These are phyloP conservation scores for Jatropha multifida DNA, from an alignment of 441 rosid genomes.

Conservation along the genomic window DNA sequence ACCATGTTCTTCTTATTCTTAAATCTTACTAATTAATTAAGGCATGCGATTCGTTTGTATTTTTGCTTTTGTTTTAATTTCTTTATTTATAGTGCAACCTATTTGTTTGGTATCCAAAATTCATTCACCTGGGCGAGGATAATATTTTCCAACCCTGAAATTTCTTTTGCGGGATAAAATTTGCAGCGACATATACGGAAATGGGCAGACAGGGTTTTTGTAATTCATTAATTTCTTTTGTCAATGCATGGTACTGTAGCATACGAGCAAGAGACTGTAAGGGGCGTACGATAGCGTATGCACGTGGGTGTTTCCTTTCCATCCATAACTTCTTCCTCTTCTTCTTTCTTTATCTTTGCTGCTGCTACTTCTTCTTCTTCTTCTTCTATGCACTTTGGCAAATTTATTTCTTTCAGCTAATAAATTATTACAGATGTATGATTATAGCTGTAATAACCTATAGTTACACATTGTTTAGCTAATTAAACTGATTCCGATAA, in stretches of 20 bases:
- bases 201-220: slow-evolving; percentile 6
- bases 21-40: not conserved
- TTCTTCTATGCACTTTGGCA: too few relatives aligned
- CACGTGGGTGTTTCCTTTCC: slow-evolving; percentile 2
- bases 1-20: slow-evolving; percentile 17
- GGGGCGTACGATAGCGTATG: not conserved
- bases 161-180: not conserved
- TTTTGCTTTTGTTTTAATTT: too few relatives aligned
- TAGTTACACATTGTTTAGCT: too few relatives aligned
- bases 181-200: not conserved
- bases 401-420: too few relatives aligned
- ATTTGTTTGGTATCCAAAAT: too few relatives aligned
- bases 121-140: too few relatives aligned
- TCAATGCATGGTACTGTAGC: slow-evolving; percentile 28
- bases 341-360: too few relatives aligned
- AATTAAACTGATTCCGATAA: too few relatives aligned
- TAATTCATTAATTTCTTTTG: not conserved
- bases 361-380: too few relatives aligned
- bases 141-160: not conserved
- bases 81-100: too few relatives aligned
- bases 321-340: not conserved
- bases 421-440: too few relatives aligned
- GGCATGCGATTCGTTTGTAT: not conserved
- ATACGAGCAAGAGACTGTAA: not conserved
- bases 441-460: too few relatives aligned